A percentile compares a stretch with the other conserved stretches of the same genome.
phyloP scores from a whole-genome alignment of 2,329 filamentous ascomycete species.

The Pestalotiopsis sp. region DNA sequence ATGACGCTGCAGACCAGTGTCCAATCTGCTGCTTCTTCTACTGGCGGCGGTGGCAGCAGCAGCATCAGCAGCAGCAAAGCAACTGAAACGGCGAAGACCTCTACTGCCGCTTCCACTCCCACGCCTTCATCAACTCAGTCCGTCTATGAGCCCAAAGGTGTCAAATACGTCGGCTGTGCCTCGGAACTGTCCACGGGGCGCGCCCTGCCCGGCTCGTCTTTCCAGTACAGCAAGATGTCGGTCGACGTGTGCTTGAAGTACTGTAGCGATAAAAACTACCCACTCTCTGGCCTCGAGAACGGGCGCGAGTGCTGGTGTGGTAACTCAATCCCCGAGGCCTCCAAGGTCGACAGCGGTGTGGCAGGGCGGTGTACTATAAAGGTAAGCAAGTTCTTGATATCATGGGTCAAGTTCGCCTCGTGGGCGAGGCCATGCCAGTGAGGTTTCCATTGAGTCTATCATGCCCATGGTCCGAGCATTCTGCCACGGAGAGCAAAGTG shows the following conservation, averaged over 20 bases:
- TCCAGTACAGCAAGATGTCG: neutral
- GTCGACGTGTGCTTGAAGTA: neutral
- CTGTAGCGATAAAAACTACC: neutral
- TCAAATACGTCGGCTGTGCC: conserved; percentile 1
- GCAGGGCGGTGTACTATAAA: neutral
- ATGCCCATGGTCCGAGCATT: neutral
- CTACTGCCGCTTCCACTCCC: neutral
- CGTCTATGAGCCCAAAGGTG: neutral
- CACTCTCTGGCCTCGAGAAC: neutral
- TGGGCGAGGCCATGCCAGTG: too few species aligned
- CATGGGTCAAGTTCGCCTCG: too few species aligned
- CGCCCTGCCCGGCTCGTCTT: neutral
- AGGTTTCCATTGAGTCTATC: neutral
- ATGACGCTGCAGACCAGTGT: neutral
- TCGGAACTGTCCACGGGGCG: neutral
- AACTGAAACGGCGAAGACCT: neutral
- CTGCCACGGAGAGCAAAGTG: too few species aligned
- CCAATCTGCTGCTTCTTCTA: neutral
- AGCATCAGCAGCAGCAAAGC: neutral
- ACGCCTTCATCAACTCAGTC: neutral
- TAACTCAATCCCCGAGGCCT: neutral
- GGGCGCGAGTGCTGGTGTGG: conserved; percentile 8
- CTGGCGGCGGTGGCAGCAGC: neutral
- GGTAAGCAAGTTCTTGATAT: too few species aligned
- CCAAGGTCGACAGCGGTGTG: neutral